phyloP scores from a whole-genome alignment of 176 grass and related monocot genomes.

The Carex parvula region DNA sequence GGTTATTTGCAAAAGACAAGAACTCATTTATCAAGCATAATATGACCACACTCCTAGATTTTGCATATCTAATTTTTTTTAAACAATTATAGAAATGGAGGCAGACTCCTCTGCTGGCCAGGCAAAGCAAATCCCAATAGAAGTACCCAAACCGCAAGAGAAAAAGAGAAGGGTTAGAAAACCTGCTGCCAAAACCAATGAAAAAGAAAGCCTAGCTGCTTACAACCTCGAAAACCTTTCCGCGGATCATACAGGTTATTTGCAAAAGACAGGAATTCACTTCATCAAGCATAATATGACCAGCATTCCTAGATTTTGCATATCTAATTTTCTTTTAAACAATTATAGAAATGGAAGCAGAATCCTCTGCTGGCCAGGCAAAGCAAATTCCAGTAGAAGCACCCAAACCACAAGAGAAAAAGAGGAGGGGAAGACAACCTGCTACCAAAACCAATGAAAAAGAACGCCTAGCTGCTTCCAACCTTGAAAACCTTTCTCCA shows the following conservation, averaged over 20 bases:
- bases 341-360: constrained; percentile 47
- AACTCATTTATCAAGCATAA: constrained; percentile 24
- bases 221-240: constrained; percentile 19
- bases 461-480: constrained; percentile 38
- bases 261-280: background rate
- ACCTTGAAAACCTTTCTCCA: background rate
- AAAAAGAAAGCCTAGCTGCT: constrained; percentile 41
- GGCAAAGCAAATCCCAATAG: constrained; percentile 32
- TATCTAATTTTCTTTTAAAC: constrained; percentile 25
- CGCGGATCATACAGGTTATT: background rate
- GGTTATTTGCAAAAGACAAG: constrained; percentile 3
- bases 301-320: background rate
- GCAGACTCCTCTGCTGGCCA: background rate
- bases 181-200: constrained; percentile 26
- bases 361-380: background rate
- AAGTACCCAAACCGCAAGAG: constrained; percentile 9
- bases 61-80: constrained; percentile 21
- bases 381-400: constrained; percentile 29
- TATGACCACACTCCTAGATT: constrained; percentile 2
- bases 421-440: constrained; percentile 44
- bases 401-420: constrained; percentile 29
- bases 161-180: constrained; percentile 51
- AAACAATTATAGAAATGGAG: constrained; percentile 37
- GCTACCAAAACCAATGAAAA: constrained; percentile 1
- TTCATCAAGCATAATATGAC: background rate